Evolutionary conservation across 805 yeast genomes (phyloP).

Genomic region (Schwanniomyces sp.): DNA sequence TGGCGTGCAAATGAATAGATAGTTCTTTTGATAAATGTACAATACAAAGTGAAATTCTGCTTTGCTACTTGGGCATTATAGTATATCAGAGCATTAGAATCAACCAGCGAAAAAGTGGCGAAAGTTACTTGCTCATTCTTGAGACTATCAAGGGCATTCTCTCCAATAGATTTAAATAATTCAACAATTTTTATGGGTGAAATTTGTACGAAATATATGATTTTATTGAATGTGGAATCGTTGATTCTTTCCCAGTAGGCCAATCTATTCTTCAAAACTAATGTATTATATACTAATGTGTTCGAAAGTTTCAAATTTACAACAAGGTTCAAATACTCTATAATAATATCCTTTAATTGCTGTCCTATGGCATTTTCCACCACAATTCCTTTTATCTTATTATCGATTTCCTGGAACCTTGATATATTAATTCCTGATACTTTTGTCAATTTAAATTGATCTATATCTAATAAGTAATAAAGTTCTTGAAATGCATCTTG

Average conservation of each 20-base stretch:
- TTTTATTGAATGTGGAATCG: slow-evolving; percentile 22
- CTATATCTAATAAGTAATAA: slow-evolving; percentile 19
- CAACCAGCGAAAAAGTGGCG: slow-evolving; percentile 6
- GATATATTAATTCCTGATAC: slow-evolving; percentile 8
- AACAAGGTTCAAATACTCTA: slow-evolving; percentile 22
- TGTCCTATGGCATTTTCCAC: not conserved
- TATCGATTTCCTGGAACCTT: slow-evolving; percentile 10
- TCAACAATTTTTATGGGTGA: slow-evolving; percentile 26
- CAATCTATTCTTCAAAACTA: slow-evolving; percentile 29
- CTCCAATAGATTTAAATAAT: slow-evolving; percentile 10
- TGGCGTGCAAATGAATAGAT: slow-evolving; percentile 9
- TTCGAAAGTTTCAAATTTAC: slow-evolving; percentile 29
- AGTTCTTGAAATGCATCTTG: slow-evolving; percentile 23
- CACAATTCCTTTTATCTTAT: slow-evolving; percentile 3
- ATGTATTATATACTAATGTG: slow-evolving; percentile 31
- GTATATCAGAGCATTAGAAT: slow-evolving; percentile 17
- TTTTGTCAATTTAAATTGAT: slow-evolving; percentile 14
- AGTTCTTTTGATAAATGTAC: slow-evolving; percentile 4
- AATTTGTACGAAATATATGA: slow-evolving; percentile 34
- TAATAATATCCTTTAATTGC: slow-evolving; percentile 13
- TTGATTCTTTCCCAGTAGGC: slow-evolving; percentile 35
- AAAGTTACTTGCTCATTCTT: slow-evolving; percentile 1
- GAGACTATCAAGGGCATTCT: slow-evolving; percentile 2
- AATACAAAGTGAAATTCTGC: slow-evolving; percentile 5
- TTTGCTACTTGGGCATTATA: slow-evolving; percentile 6